Conservation (phyloP, 2,329 filamentous ascomycete genomes). For the Colletotrichum liaoningense region DNA sequence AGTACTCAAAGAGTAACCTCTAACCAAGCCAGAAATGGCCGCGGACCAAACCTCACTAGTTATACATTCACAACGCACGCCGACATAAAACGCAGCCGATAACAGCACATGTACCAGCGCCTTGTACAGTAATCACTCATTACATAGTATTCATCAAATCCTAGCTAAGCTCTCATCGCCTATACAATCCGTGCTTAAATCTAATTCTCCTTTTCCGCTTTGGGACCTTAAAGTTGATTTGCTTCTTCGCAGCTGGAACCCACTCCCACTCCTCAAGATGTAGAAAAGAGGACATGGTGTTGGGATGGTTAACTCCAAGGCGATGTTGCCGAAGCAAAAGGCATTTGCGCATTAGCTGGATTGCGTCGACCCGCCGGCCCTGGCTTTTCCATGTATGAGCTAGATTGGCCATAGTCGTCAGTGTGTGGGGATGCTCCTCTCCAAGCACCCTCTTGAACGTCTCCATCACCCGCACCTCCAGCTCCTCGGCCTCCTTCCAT, state of each 20-base stretch:
- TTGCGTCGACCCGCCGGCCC: conserved; percentile 3
- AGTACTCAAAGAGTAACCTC: not conserved
- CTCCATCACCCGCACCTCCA: not conserved
- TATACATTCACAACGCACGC: too few relatives aligned
- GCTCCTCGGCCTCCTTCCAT: conserved; percentile 18
- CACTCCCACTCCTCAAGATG: not conserved
- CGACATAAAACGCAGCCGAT: too few relatives aligned
- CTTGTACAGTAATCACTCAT: too few relatives aligned
- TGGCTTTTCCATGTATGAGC: not conserved
- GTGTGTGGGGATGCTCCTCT: not conserved
- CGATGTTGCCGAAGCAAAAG: not conserved
- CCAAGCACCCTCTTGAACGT: conserved; percentile 5
- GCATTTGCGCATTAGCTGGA: not conserved
- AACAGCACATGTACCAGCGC: too few relatives aligned
- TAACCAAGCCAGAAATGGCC: not conserved
- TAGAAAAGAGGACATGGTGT: not conserved
- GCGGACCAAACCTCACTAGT: too few relatives aligned
- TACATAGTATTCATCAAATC: too few relatives aligned
- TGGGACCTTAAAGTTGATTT: not conserved
- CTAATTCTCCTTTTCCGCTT: not conserved
- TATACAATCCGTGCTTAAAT: not conserved
- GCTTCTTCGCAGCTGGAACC: not conserved
- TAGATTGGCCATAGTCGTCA: not conserved
- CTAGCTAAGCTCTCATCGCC: not conserved
- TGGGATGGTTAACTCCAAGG: not conserved